These are phyloP conservation scores for Penicillium silybi DNA, from an alignment of 495 filamentous ascomycete species.

Conservation along the genomic window DNA sequence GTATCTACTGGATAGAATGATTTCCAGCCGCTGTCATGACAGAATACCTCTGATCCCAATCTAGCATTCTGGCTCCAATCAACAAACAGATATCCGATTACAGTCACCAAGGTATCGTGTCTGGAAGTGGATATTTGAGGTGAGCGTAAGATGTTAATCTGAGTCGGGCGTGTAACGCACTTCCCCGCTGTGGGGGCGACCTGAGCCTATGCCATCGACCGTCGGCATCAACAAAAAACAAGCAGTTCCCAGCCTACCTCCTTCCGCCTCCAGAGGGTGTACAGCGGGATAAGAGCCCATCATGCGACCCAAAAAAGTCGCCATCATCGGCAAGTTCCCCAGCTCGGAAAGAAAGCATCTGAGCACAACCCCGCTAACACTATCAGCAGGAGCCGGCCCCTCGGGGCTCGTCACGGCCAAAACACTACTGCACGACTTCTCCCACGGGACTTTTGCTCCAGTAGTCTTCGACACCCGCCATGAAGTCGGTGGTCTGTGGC, in stretches of 20 bases:
- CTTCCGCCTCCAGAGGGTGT: neutral
- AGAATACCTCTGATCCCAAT: neutral
- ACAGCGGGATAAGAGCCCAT: neutral
- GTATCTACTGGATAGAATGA: neutral
- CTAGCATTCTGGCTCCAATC: neutral
- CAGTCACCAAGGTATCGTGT: too few relatives aligned
- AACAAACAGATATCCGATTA: neutral
- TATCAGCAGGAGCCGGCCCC: constrained; percentile 64
- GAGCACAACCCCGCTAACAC: neutral
- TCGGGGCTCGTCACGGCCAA: constrained; percentile 81
- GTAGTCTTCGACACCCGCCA: constrained; percentile 65
- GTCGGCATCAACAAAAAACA: neutral
- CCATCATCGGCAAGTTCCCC: constrained; percentile 57
- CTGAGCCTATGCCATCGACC: neutral
- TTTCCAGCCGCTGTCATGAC: neutral
- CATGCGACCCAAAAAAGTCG: constrained; percentile 53
- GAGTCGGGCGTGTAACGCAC: neutral
- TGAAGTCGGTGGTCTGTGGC: constrained; percentile 75
- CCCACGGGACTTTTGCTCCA: constrained; percentile 57
- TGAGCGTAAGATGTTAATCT: neutral
- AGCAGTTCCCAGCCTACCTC: neutral
- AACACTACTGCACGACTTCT: constrained; percentile 60
- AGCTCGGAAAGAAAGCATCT: neutral
- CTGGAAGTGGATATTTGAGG: neutral
- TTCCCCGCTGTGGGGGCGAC: neutral